phyloP scores from a whole-genome alignment of 495 filamentous ascomycete species.

The Niebla homalea region DNA sequence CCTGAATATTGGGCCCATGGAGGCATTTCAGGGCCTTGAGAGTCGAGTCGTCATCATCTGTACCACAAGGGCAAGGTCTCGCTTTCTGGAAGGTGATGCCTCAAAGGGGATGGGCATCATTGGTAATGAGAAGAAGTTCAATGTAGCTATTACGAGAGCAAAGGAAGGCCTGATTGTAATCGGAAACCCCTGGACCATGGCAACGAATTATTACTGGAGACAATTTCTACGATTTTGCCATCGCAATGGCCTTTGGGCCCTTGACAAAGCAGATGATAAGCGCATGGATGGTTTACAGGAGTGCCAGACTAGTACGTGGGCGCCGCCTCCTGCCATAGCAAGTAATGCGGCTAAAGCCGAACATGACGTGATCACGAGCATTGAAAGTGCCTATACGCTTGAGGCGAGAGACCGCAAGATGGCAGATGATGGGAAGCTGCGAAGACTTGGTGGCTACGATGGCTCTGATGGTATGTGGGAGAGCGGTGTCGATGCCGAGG shows the following conservation, averaged over 20 bases:
- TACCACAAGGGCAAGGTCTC: slow-evolving; percentile 34
- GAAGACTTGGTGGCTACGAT: neutral
- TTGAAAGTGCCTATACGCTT: neutral
- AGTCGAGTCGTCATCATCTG: slow-evolving; percentile 41
- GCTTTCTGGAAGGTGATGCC: slow-evolving; percentile 34
- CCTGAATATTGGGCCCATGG: slow-evolving; percentile 42
- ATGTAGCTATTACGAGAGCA: slow-evolving; percentile 43
- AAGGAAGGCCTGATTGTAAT: slow-evolving; percentile 40
- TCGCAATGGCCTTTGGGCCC: slow-evolving; percentile 27
- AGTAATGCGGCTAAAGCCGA: neutral
- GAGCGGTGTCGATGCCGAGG: neutral
- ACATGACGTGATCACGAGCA: neutral
- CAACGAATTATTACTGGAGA: slow-evolving; percentile 29
- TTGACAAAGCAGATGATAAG: slow-evolving; percentile 1
- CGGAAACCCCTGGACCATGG: slow-evolving; percentile 34
- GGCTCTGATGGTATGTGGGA: slow-evolving; percentile 7
- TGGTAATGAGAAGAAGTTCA: slow-evolving; percentile 32
- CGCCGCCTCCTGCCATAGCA: no score
- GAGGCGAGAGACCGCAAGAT: neutral
- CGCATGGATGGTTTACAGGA: neutral
- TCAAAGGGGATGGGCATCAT: slow-evolving; percentile 36
- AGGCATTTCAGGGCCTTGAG: slow-evolving; percentile 46
- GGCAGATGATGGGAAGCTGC: neutral
- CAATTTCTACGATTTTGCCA: slow-evolving; percentile 35
- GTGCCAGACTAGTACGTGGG: slow-evolving; percentile 2